Percentiles rank a stretch among this genome's conserved stretches.
Conservation (phyloP, 257 asterid genomes). For the Primulina eburnea region DNA sequence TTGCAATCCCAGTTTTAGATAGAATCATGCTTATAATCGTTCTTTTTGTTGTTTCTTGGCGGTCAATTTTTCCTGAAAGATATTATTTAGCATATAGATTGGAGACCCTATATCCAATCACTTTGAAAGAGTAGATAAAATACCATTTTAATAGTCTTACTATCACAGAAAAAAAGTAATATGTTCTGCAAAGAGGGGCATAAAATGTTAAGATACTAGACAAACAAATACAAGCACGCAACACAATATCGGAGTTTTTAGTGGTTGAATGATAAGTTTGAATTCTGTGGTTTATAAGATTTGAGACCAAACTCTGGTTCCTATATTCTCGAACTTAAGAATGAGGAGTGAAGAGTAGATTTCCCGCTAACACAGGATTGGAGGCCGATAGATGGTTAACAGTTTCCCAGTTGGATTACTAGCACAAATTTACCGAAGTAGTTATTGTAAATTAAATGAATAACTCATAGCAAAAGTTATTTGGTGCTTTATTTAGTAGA, state of each 20-base stretch:
- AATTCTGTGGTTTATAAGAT: neutral
- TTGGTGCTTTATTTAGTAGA: slow-evolving; percentile 10
- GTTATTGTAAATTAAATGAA: neutral
- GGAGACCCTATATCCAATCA: neutral
- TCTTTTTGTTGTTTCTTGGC: slow-evolving; percentile 5
- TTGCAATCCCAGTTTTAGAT: neutral
- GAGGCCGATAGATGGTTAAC: neutral
- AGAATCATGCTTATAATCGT: neutral
- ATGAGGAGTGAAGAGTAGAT: neutral
- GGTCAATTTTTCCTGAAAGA: neutral
- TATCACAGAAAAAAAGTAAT: neutral
- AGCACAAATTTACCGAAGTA: neutral
- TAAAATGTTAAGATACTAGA: neutral
- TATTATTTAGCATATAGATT: slow-evolving; percentile 7
- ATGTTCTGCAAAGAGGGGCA: slow-evolving; percentile 7
- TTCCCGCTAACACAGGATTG: neutral
- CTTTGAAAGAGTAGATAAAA: neutral
- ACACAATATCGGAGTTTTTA: neutral
- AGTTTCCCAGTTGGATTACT: slow-evolving; percentile 8
- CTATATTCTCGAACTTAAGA: neutral
- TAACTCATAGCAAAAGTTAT: neutral
- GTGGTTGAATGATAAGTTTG: slow-evolving; percentile 15
- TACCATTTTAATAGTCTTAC: neutral
- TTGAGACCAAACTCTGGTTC: slow-evolving; percentile 9
- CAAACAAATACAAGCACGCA: neutral